Base-by-base conservation (phyloP, 1,139 yeast genomes). In the Yamadazyma sp. region DNA sequence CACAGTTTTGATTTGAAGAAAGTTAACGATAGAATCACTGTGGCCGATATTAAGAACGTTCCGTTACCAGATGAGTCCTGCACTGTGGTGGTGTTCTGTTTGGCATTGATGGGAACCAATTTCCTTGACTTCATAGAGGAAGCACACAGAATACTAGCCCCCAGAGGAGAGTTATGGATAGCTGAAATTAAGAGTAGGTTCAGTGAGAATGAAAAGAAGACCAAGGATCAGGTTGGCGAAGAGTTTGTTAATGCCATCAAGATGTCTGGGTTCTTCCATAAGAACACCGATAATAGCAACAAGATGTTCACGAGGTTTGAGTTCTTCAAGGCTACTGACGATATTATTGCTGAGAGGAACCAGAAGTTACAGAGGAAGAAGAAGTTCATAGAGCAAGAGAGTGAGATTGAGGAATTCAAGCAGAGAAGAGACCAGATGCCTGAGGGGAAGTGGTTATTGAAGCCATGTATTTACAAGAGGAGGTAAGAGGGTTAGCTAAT, bases 81-180 rank as follows among this genome's bases (percentile, higher is more conserved):
- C 51, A 79, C 90, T 18, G 73, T 92, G 34, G 98, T 87, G 12
- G 78, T 92, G 9, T 92, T 90, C 61, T 92, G 98, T 61, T 72
- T 92, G 41, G 94, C 97, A 0, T 71, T 92, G 48, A 92, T 94
- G 99, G 98, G 99, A 5, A 92, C 97, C 5, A 92, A 92, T 57
- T 89, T 90, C 58, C 67, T 90, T 43, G 97, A 92, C 56, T 94
- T 92, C 56, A 78, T 92, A 40, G 73, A 82, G 43, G 99, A 92
- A 59, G 98, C 97, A 0, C 73, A 86, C 57, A 75, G 99, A 50
- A 73, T 92, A 16, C 69, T 92, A 40, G 83, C 89, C 10, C 96
- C 96, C 30, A 74, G 87, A 43, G 98, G 99, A 16, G 96, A 90
- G 56, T 66, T 92, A 35, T 94, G 98, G 98, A 88, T 92, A 42